Percentiles rank a stretch among this genome's conserved stretches.
phyloP scores from a whole-genome alignment of 129 eudicot genomes.

The Pulicaria dysenterica region DNA sequence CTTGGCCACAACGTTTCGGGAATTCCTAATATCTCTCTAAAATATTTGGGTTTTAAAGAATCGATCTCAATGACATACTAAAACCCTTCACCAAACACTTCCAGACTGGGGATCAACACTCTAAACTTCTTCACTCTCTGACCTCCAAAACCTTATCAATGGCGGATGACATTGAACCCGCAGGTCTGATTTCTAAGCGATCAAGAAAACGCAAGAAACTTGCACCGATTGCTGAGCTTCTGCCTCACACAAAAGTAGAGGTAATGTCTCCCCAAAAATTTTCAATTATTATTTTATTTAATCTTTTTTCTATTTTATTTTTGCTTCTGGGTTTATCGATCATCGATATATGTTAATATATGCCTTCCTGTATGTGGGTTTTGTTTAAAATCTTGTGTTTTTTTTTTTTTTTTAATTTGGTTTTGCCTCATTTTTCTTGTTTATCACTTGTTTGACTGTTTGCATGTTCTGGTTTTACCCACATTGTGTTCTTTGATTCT shows the following conservation, averaged over 20 bases:
- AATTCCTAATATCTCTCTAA: constrained; percentile 20
- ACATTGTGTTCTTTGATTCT: constrained; percentile 28
- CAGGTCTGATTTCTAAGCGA: constrained; percentile 13
- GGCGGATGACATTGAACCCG: constrained; percentile 34
- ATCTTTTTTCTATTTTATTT: not conserved
- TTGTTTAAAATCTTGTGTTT: constrained; percentile 12
- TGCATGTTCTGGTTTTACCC: constrained; percentile 34
- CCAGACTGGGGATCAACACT: constrained; percentile 32
- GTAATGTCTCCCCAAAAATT: constrained; percentile 23
- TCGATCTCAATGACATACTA: constrained; percentile 19
- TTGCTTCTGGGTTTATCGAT: constrained; percentile 15
- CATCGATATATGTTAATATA: not conserved
- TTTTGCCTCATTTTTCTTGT: constrained; percentile 10
- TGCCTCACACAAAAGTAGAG: constrained; percentile 29
- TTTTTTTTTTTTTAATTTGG: constrained; percentile 21
- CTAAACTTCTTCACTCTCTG: not conserved
- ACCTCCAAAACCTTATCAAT: constrained; percentile 35
- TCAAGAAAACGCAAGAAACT: constrained; percentile 35
- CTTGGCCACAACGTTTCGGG: constrained; percentile 47
- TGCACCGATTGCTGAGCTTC: constrained; percentile 20
- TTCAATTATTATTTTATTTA: constrained; percentile 3
- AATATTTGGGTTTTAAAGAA: constrained; percentile 33
- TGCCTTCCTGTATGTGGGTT: constrained; percentile 16
- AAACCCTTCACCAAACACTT: constrained; percentile 46
- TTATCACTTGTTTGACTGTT: constrained; percentile 27